Conservation (phyloP, 805 yeast genomes). For the Hanseniaspora osmophila region DNA sequence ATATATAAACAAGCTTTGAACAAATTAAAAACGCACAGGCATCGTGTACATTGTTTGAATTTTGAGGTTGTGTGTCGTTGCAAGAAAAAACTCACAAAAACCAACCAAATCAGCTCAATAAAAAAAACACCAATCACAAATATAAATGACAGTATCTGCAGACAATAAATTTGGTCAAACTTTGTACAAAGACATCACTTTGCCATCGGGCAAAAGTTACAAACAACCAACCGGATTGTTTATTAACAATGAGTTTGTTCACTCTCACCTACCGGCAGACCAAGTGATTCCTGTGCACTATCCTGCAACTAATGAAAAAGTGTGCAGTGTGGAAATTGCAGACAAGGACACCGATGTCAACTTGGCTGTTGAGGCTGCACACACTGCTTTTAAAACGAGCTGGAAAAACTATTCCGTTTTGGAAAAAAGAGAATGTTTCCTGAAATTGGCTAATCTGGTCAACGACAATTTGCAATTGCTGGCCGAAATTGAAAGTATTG, state of each 20-base stretch:
- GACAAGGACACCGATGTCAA: conserved; percentile 26
- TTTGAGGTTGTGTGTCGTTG: too few relatives aligned
- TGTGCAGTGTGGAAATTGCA: conserved; percentile 6
- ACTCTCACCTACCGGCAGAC: conserved; percentile 33
- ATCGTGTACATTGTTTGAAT: too few relatives aligned
- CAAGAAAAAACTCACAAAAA: too few relatives aligned
- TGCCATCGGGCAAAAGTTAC: conserved; percentile 57
- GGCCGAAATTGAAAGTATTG: conserved; percentile 65
- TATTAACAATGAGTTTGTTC: conserved; percentile 59
- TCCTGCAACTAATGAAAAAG: conserved; percentile 5
- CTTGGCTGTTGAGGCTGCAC: conserved; percentile 32
- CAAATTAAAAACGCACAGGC: too few relatives aligned
- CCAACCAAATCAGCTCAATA: not conserved
- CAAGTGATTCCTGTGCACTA: conserved; percentile 25
- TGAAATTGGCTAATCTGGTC: conserved; percentile 56
- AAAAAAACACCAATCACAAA: not conserved
- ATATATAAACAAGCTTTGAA: not conserved
- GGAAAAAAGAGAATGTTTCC: conserved; percentile 4
- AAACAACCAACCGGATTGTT: conserved; percentile 67
- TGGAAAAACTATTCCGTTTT: conserved; percentile 4
- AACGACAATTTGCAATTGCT: conserved; percentile 53
- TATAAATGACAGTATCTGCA: not conserved
- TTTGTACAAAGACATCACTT: conserved; percentile 23
- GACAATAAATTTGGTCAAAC: conserved; percentile 1
- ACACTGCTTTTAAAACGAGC: conserved; percentile 24